These are phyloP conservation scores for Eucalyptus guilfoylei DNA, from an alignment of 345 rosid species.

Conservation along the genomic window DNA sequence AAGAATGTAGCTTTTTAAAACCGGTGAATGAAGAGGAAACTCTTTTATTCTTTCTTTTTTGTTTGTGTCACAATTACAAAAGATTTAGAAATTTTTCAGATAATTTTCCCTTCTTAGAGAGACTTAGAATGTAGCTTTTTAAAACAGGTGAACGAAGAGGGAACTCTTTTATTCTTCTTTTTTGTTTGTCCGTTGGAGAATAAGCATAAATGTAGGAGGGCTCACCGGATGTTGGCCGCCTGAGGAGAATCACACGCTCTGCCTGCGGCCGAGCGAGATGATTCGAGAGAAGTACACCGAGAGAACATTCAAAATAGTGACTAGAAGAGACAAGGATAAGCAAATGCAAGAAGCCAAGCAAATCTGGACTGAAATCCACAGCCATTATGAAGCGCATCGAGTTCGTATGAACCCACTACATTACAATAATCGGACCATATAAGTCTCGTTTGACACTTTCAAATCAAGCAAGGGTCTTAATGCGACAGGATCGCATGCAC, in stretches of 20 bases:
- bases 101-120: too few species aligned
- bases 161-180: too few species aligned
- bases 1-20: too few species aligned
- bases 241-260: not conserved
- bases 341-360: not conserved
- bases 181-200: too few species aligned
- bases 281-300: not conserved
- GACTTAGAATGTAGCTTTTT: too few species aligned
- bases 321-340: not conserved
- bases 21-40: too few species aligned
- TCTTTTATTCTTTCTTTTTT: too few species aligned
- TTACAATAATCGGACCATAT: not conserved
- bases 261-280: not conserved
- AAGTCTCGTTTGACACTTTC: not conserved
- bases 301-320: not conserved
- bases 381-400: not conserved
- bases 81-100: too few species aligned
- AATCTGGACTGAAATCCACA: not conserved
- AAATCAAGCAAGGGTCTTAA: not conserved
- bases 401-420: not conserved
- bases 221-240: not conserved
- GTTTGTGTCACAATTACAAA: too few species aligned
- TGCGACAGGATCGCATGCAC: not conserved
- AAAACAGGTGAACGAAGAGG: too few species aligned
- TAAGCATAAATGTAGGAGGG: not conserved